Percentiles rank a stretch among this genome's conserved stretches.
phyloP scores from a whole-genome alignment of 2,329 filamentous ascomycete genomes.

The Cladophialophora exuberans region DNA sequence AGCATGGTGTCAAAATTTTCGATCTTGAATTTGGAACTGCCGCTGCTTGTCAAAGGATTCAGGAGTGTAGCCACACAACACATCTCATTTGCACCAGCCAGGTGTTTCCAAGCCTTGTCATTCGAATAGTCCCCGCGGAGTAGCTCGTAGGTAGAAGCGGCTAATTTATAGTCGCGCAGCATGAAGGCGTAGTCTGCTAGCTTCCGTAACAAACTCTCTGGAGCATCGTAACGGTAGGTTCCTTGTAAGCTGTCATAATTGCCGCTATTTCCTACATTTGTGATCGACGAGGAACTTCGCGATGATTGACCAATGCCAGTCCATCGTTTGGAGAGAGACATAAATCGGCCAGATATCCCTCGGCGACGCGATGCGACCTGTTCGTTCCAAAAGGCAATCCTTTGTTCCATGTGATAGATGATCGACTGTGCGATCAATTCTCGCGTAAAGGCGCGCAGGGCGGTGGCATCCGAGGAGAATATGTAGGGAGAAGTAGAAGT shows the following conservation, averaged over 20 bases:
- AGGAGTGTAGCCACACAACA: conserved; percentile 81
- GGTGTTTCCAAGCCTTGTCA: conserved; percentile 95
- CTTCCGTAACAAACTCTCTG: conserved; percentile 90
- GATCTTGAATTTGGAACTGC: conserved; percentile 73
- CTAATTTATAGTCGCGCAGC: conserved; percentile 93
- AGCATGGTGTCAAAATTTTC: conserved; percentile 86
- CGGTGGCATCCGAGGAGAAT: conserved; percentile 88
- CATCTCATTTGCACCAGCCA: conserved; percentile 95
- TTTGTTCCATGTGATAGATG: conserved; percentile 93
- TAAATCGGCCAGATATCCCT: conserved; percentile 89
- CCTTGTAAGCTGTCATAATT: conserved; percentile 80
- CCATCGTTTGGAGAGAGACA: conserved; percentile 90
- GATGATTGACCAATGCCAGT: conserved; percentile 74
- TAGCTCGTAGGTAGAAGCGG: conserved; percentile 88
- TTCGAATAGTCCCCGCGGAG: conserved; percentile 86
- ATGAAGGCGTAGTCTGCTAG: conserved; percentile 95
- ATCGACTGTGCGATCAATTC: conserved; percentile 96
- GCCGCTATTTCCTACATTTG: conserved; percentile 48
- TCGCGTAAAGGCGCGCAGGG: conserved; percentile 84
- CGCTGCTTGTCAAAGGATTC: conserved; percentile 66
- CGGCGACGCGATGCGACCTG: conserved; percentile 89
- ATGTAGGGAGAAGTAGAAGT: conserved; percentile 77
- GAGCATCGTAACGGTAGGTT: conserved; percentile 80
- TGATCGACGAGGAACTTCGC: conserved; percentile 60
- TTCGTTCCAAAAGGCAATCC: conserved; percentile 92